Evolutionary conservation across 2,329 filamentous ascomycete species (phyloP).

Genomic region (Diaporthe sp.): DNA sequence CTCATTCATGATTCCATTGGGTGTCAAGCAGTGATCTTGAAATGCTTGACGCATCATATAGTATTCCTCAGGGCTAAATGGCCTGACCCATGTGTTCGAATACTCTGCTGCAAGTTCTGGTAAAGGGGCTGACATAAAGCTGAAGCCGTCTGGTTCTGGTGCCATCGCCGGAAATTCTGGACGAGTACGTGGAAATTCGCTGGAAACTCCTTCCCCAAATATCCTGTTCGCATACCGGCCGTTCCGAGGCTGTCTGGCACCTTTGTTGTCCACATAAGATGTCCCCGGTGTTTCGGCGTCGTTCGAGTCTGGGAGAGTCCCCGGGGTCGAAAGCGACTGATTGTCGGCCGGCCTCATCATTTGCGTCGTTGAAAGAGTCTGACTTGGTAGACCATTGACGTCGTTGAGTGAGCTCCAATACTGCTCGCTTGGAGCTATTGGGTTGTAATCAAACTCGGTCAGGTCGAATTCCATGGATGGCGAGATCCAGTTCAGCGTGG

Average conservation of each 20-base stretch:
- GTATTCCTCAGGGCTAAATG: conserved; percentile 25
- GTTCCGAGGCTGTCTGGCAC: conserved; percentile 32
- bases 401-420: conserved; percentile 31
- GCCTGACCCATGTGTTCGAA: background rate
- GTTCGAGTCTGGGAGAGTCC: background rate
- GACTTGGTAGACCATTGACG: background rate
- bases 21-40: conserved; percentile 25
- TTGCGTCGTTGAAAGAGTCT: background rate
- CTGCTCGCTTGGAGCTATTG: conserved; percentile 25
- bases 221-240: conserved; percentile 34
- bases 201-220: background rate
- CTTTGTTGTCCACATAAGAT: conserved; percentile 36
- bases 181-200: background rate
- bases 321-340: background rate
- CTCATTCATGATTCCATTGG: background rate
- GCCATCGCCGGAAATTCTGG: background rate
- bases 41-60: conserved; percentile 33
- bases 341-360: background rate
- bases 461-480: conserved; percentile 35
- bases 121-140: background rate
- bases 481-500: conserved; percentile 36
- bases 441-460: conserved; percentile 31
- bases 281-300: conserved; percentile 17
- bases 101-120: background rate
- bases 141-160: conserved; percentile 23